A percentile compares a stretch with the other conserved stretches of the same genome.
Conservation (phyloP, 192 early-diverging fungal genomes). For the Mortierella antarctica region DNA sequence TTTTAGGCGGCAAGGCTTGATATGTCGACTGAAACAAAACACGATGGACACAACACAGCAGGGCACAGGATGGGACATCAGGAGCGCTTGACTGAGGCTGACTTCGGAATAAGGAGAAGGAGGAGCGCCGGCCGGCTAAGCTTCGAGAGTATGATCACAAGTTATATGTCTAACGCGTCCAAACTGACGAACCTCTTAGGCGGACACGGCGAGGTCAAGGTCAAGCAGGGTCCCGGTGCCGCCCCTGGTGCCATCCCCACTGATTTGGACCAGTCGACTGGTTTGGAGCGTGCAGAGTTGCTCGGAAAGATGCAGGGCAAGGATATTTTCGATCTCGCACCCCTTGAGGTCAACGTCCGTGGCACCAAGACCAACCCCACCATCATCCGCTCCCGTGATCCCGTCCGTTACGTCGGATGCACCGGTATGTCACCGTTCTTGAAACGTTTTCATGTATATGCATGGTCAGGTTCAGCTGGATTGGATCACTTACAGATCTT, state of each 20-base stretch:
- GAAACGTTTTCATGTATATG: constrained; percentile 12
- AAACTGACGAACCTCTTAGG: constrained; percentile 4
- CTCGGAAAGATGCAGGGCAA: constrained; percentile 86
- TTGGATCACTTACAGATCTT: neutral
- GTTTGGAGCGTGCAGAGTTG: constrained; percentile 91
- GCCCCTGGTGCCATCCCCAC: constrained; percentile 80
- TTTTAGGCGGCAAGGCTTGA: no score
- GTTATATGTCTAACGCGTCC: no score
- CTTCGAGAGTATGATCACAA: no score
- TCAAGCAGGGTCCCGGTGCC: constrained; percentile 70
- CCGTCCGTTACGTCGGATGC: constrained; percentile 91
- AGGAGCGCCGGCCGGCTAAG: no score
- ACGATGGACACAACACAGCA: no score
- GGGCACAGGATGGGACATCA: no score
- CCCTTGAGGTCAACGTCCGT: constrained; percentile 75
- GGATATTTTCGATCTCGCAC: constrained; percentile 89
- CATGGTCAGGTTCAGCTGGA: no score
- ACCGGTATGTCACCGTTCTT: constrained; percentile 71
- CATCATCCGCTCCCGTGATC: constrained; percentile 84
- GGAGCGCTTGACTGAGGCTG: no score
- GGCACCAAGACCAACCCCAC: constrained; percentile 90
- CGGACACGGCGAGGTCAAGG: constrained; percentile 48
- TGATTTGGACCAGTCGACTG: constrained; percentile 90
- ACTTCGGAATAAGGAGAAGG: no score
- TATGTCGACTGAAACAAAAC: no score